Evolutionary conservation across 768 basidiomycete genomes (phyloP).

Genomic region (Termitomyces sp.): DNA sequence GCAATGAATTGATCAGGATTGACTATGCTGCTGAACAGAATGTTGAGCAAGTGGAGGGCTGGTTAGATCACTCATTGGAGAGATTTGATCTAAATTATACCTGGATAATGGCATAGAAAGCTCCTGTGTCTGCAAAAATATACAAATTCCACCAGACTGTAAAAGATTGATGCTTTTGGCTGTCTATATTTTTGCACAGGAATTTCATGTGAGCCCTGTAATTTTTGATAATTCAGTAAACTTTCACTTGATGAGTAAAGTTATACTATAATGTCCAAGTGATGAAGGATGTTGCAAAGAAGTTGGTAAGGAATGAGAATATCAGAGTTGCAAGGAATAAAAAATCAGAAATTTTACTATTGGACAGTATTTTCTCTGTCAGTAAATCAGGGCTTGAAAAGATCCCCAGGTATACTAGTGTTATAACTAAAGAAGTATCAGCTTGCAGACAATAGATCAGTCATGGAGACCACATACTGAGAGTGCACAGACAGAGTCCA

Average conservation of each 20-base stretch:
- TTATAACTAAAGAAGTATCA: not conserved
- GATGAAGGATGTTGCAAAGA: not conserved
- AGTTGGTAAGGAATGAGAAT: not conserved
- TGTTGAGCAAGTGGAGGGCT: not conserved
- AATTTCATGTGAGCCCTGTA: not conserved
- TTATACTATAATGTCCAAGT: not conserved
- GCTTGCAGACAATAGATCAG: not conserved
- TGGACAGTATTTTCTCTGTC: no score
- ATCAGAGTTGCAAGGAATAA: not conserved
- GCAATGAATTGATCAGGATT: not conserved
- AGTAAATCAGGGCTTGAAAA: no score
- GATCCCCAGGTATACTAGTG: not conserved
- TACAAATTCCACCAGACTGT: not conserved
- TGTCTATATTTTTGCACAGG: not conserved
- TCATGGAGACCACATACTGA: not conserved
- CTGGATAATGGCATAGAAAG: not conserved
- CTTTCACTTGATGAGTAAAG: not conserved
- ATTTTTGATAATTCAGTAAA: not conserved
- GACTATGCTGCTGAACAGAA: accelerated
- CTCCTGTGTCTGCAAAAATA: not conserved
- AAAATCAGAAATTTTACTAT: no score
- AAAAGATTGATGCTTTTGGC: no score
- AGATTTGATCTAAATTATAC: not conserved
- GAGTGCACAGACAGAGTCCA: not conserved
- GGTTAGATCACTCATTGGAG: not conserved